Evolutionary conservation across 2,329 filamentous ascomycete genomes (phyloP), one percentile per base, ranked within the genome.

Genomic region (Penicillium nordicum): DNA sequence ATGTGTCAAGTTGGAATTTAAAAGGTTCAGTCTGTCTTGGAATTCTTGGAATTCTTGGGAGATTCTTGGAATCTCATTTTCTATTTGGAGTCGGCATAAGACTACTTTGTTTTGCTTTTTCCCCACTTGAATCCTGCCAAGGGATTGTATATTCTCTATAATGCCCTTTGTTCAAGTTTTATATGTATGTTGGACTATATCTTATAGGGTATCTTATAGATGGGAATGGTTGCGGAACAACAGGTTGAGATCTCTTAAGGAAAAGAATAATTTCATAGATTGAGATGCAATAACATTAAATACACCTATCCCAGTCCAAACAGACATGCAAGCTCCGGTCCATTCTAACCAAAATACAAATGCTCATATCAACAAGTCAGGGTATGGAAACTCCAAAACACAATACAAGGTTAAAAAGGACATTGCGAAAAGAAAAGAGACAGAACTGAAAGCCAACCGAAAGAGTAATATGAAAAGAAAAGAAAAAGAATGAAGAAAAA

Each of bases 71-170:
- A 21, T 23, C 8, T n/a, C 9, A 8, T 2, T 16, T 45, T 45
- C 29, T 32, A 45, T 6, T 23, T 32, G 7, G 10, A n/a, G n/a
- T 44, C 42, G 42, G 42, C 14, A 12, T 30, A 21, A 44, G 43
- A 30, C 18, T 18, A 32, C 52, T 55, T 61, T 60, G 63, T 66
- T 66, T 63, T 64, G 59, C 36, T 63, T 63, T 65, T 63, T 40
- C 62, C 63, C 50, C 50, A 57, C 62, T 45, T 52, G 58, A 47
- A 34, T 40, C n/a, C 6, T 51, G 38, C 38, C 38, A 43, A 43
- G 37, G 14, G 1, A 16, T 34, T 32, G n/a, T 8, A 41, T 41
- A 16, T 16, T 8, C 18, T 27, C 7, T 12, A 27, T 49, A n/a
- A 34, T 38, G 25, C 16, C 12, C n/a, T 38, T 40, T 11, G 25